These are phyloP conservation scores for Erodium chrysanthum DNA, from an alignment of 441 rosid species.

Conservation along the genomic window DNA sequence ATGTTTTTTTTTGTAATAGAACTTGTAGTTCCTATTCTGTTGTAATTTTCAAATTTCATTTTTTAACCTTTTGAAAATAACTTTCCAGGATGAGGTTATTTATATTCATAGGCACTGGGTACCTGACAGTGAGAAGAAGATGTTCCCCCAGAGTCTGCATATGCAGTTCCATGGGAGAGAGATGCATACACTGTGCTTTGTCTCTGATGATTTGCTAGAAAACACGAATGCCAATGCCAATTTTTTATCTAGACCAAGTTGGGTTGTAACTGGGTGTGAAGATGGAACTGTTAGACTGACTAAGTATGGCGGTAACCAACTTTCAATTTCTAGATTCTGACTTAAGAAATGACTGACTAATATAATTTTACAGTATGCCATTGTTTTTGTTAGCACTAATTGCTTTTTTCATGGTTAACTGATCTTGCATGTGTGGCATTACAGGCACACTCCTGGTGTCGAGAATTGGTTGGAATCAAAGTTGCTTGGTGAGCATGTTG, in stretches of 20 bases:
- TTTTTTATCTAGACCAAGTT: slow-evolving; percentile 37
- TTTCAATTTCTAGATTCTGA: slow-evolving; percentile 13
- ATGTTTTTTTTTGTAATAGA: not conserved
- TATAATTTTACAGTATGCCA: not conserved
- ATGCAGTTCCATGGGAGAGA: slow-evolving; percentile 93
- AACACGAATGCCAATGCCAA: slow-evolving; percentile 26
- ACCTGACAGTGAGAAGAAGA: slow-evolving; percentile 35
- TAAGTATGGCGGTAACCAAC: slow-evolving; percentile 34
- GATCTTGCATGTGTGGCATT: slow-evolving; percentile 19
- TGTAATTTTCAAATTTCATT: not conserved
- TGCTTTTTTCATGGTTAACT: slow-evolving; percentile 11
- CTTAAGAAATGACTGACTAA: slow-evolving; percentile 7
- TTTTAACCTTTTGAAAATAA: slow-evolving; percentile 6
- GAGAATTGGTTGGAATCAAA: slow-evolving; percentile 70
- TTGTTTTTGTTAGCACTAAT: slow-evolving; percentile 5
- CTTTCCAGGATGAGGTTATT: slow-evolving; percentile 67
- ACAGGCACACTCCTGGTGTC: slow-evolving; percentile 47
- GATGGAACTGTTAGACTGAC: slow-evolving; percentile 97
- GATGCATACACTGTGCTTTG: slow-evolving; percentile 77
- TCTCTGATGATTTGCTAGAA: slow-evolving; percentile 31
- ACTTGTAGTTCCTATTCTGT: not conserved
- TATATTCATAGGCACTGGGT: slow-evolving; percentile 59
- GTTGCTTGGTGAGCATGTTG: slow-evolving; percentile 89
- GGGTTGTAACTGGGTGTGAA: slow-evolving; percentile 97
- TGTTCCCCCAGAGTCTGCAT: slow-evolving; percentile 61